Evolutionary conservation across 805 yeast genomes (phyloP).

Genomic region (Naumovozyma baii): DNA sequence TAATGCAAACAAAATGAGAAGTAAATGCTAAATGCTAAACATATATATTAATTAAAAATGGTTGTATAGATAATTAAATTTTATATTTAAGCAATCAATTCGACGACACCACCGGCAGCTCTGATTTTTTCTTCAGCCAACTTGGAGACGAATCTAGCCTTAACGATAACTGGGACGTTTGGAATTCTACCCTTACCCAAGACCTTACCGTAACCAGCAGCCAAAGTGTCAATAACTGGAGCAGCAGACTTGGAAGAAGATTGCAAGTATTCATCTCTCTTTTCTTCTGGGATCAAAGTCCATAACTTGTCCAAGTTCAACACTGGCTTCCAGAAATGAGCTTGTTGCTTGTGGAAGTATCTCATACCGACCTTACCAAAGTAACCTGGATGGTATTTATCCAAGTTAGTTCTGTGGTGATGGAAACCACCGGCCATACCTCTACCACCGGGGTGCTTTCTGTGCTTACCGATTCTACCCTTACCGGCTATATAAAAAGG

Average conservation of each 20-base stretch:
- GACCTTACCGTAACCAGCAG: constrained; percentile 99
- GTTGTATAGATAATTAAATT: too few relatives aligned
- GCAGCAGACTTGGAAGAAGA: constrained; percentile 82
- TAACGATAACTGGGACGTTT: constrained; percentile 95
- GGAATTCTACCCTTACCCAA: constrained; percentile 99
- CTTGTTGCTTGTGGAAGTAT: constrained; percentile 92
- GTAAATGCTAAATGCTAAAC: not conserved
- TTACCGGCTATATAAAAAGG: constrained; percentile 70
- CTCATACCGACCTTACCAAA: constrained; percentile 99
- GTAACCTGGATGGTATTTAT: constrained; percentile 99
- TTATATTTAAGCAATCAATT: constrained; percentile 86
- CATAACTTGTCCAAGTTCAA: constrained; percentile 97
- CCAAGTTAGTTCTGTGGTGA: constrained; percentile 99
- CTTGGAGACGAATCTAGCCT: constrained; percentile 98
- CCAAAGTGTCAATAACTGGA: constrained; percentile 98
- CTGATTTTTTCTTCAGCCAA: constrained; percentile 99
- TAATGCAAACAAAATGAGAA: not conserved
- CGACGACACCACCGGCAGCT: constrained; percentile 99
- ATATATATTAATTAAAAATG: not conserved
- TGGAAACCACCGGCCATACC: constrained; percentile 99
- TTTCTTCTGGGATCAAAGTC: constrained; percentile 88
- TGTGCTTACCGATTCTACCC: constrained; percentile 99
- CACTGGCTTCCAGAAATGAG: constrained; percentile 96
- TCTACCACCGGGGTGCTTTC: constrained; percentile 99
- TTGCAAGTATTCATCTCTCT: constrained; percentile 88